These are phyloP conservation scores for Passiflora organensis DNA, from an alignment of 345 rosid species.

Conservation along the genomic window DNA sequence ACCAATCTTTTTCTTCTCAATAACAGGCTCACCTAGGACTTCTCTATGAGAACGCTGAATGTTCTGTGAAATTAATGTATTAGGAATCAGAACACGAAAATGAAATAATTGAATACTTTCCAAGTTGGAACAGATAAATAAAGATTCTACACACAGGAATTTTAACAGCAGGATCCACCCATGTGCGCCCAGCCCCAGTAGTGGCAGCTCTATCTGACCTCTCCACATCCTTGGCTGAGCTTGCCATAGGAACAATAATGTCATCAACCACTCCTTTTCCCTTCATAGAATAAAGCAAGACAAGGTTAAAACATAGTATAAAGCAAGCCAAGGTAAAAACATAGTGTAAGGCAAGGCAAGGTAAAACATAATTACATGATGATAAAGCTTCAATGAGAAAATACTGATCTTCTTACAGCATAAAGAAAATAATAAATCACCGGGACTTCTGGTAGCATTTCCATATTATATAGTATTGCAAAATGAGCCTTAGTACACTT, in stretches of 20 bases:
- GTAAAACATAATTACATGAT: neutral
- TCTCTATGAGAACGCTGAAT: constrained; percentile 55
- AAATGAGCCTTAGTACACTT: too few relatives aligned
- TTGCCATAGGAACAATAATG: constrained; percentile 28
- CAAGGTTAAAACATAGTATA: too few relatives aligned
- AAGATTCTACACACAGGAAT: constrained; percentile 42
- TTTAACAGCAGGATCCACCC: constrained; percentile 56
- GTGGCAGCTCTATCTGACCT: constrained; percentile 48
- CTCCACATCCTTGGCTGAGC: constrained; percentile 38
- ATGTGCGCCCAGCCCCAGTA: constrained; percentile 40
- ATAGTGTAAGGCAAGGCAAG: too few relatives aligned
- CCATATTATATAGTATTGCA: too few relatives aligned
- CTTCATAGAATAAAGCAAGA: constrained; percentile 34
- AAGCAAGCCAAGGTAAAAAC: too few relatives aligned
- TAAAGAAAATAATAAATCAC: neutral
- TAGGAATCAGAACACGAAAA: constrained; percentile 13
- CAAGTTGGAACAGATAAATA: constrained; percentile 1
- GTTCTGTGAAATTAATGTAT: constrained; percentile 23
- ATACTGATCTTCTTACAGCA: neutral
- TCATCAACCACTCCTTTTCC: constrained; percentile 39
- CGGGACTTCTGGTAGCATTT: neutral
- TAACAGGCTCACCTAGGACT: constrained; percentile 42
- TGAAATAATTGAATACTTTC: neutral
- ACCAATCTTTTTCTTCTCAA: constrained; percentile 50
- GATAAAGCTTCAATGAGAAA: neutral